phyloP scores from a whole-genome alignment of 306 rosid genomes.

The Corylus heterophylla region DNA sequence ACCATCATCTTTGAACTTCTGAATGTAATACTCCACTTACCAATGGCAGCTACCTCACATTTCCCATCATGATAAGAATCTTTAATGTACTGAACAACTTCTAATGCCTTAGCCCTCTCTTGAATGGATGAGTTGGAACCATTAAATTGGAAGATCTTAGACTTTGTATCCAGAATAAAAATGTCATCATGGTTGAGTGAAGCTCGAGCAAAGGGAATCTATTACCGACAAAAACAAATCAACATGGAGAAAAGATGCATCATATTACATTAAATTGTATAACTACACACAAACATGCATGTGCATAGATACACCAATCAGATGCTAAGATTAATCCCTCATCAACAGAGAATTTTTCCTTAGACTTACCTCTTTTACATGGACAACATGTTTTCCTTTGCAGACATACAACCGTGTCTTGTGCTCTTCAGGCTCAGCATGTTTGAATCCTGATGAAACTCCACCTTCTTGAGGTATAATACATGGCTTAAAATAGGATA shows the following conservation, averaged over 20 bases:
- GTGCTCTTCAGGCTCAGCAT: slow-evolving; percentile 86
- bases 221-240: slow-evolving; percentile 37
- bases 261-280: slow-evolving; percentile 20
- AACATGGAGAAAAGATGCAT: slow-evolving; percentile 19
- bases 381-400: slow-evolving; percentile 93
- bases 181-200: slow-evolving; percentile 92
- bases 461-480: slow-evolving; percentile 99
- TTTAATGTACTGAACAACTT: slow-evolving; percentile 90
- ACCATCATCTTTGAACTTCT: slow-evolving; percentile 19
- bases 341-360: too few relatives aligned
- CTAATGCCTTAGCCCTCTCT: slow-evolving; percentile 99
- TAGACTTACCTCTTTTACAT: slow-evolving; percentile 90
- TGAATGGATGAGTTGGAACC: slow-evolving; percentile 92
- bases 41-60: slow-evolving; percentile 90
- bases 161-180: slow-evolving; percentile 86
- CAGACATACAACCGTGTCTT: slow-evolving; percentile 71
- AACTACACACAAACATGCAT: background rate
- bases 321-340: too few relatives aligned
- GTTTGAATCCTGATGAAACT: slow-evolving; percentile 86
- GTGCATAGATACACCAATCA: background rate
- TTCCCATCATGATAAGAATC: slow-evolving; percentile 94
- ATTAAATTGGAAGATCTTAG: slow-evolving; percentile 92
- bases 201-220: slow-evolving; percentile 89
- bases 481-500: slow-evolving; percentile 92
- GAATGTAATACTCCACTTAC: slow-evolving; percentile 55